Base-by-base conservation (phyloP, 129 eudicot genomes). In the Calendula officinalis region DNA sequence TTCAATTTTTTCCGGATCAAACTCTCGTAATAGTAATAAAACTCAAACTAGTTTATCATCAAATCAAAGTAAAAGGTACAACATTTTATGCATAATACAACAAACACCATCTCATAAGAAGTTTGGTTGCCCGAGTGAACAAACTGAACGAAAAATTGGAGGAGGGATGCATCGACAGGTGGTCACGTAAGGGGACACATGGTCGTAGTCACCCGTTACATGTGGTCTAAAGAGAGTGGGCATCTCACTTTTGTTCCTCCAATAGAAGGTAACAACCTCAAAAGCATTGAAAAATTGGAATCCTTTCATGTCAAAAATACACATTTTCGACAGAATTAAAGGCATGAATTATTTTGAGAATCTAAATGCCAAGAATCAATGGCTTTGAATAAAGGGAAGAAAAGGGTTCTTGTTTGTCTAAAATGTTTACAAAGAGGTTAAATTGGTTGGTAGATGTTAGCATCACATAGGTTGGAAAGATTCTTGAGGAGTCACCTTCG, bases 181-280 rank as follows among this genome's bases (percentile, higher is more conserved):
- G n/a, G n/a, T n/a, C n/a, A n/a, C n/a, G n/a, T n/a, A n/a, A n/a
- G n/a, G n/a, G n/a, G n/a, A n/a, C n/a, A n/a, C n/a, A n/a, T n/a
- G n/a, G n/a, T n/a, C n/a, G n/a, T n/a, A n/a, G n/a, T n/a, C n/a
- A n/a, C n/a, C n/a, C n/a, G n/a, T n/a, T n/a, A n/a, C n/a, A n/a
- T n/a, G n/a, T n/a, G n/a, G n/a, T n/a, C n/a, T n/a, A n/a, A 58
- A 74, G 78, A 66, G 16, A 66, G 70, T 75, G 80, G 69, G 69
- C 64, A 75, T 75, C 64, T 60, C 50, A 47, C 72, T 52, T 75
- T 67, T 67, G 57, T 53, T 67, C 68, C 36, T 75, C 69, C 75
- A 75, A 68, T 67, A 51, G 58, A 75, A 67, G 15, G 74, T 43
- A 67, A 61, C 75, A 67, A 75, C 69, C 80, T 75, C 69, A 68